A percentile compares a stretch with the other conserved stretches of the same genome.
These are phyloP conservation scores for Sporothrix phasma DNA, from an alignment of 2,329 filamentous ascomycete genomes.

Conservation along the genomic window DNA sequence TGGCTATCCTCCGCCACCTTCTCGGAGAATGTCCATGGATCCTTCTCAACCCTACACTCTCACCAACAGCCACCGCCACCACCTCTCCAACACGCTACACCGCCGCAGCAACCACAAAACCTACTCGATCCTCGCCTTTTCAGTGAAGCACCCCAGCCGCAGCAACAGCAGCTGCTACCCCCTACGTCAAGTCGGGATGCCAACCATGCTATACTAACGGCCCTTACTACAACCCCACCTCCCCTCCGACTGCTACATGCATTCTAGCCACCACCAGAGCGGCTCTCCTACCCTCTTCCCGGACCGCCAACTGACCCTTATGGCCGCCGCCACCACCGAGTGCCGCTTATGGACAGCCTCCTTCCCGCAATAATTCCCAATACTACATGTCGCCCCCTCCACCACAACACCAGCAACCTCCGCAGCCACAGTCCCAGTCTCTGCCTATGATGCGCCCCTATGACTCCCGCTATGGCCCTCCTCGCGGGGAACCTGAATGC, in stretches of 20 bases:
- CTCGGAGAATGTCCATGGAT: slow-evolving; percentile 12
- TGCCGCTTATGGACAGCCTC: slow-evolving; percentile 3
- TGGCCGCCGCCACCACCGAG: slow-evolving; percentile 2
- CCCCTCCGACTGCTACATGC: background rate
- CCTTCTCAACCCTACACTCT: slow-evolving; percentile 9
- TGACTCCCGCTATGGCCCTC: background rate
- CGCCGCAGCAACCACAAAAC: slow-evolving; percentile 1
- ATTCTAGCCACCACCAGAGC: slow-evolving; percentile 3
- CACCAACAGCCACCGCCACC: background rate
- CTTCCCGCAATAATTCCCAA: slow-evolving; percentile 5
- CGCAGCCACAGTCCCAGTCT: background rate
- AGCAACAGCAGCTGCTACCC: slow-evolving; percentile 2
- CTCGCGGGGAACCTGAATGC: background rate
- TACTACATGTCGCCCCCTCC: slow-evolving; percentile 17
- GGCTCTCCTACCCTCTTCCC: background rate
- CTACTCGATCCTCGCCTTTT: slow-evolving; percentile 20
- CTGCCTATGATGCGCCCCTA: slow-evolving; percentile 11
- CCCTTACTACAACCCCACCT: background rate
- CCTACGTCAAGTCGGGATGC: background rate
- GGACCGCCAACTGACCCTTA: slow-evolving; percentile 5
- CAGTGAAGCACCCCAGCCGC: slow-evolving; percentile 13
- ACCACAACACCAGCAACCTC: background rate
- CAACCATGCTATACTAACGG: background rate
- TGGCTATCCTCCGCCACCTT: slow-evolving; percentile 4
- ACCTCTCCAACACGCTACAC: background rate